phyloP scores from a whole-genome alignment of 1,284 basidiomycete species.

The Sporisorium reilianum region DNA sequence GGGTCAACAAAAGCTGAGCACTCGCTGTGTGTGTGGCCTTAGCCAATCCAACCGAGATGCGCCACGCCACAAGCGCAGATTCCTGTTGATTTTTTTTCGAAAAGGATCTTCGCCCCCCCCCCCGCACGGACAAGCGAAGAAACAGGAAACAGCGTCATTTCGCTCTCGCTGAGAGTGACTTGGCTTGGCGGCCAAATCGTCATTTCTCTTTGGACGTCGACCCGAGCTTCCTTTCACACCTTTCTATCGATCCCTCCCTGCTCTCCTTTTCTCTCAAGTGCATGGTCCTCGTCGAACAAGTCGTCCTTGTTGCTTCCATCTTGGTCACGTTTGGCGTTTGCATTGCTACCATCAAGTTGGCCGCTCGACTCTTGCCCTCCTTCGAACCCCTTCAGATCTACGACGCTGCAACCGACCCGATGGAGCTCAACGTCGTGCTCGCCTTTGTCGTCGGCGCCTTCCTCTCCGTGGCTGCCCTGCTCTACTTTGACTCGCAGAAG shows the following conservation, averaged over 20 bases:
- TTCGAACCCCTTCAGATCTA: constrained; percentile 51
- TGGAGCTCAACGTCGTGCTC: constrained; percentile 61
- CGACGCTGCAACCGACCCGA: constrained; percentile 59
- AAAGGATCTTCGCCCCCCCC: not conserved
- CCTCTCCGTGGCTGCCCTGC: constrained; percentile 48
- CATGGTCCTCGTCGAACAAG: constrained; percentile 49
- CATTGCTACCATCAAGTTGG: constrained; percentile 38
- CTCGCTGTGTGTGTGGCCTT: too few relatives aligned
- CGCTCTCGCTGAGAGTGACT: not conserved
- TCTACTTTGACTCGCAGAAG: constrained; percentile 58
- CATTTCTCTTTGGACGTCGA: constrained; percentile 4
- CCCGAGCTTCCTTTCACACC: constrained; percentile 11
- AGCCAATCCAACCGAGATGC: not conserved
- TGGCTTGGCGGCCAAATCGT: constrained; percentile 6
- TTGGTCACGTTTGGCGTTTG: constrained; percentile 52
- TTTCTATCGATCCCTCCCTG: not conserved
- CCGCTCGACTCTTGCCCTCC: constrained; percentile 34
- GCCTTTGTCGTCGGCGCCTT: constrained; percentile 62
- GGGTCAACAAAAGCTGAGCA: not conserved
- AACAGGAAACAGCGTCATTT: not conserved
- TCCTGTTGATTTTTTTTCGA: not conserved
- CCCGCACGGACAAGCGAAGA: constrained; percentile 19
- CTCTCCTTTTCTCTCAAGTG: constrained; percentile 4
- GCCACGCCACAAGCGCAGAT: not conserved
- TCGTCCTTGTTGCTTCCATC: constrained; percentile 49